These are phyloP conservation scores for Arthrobotrys iridis DNA, from an alignment of 2,329 filamentous ascomycete species.

Conservation along the genomic window DNA sequence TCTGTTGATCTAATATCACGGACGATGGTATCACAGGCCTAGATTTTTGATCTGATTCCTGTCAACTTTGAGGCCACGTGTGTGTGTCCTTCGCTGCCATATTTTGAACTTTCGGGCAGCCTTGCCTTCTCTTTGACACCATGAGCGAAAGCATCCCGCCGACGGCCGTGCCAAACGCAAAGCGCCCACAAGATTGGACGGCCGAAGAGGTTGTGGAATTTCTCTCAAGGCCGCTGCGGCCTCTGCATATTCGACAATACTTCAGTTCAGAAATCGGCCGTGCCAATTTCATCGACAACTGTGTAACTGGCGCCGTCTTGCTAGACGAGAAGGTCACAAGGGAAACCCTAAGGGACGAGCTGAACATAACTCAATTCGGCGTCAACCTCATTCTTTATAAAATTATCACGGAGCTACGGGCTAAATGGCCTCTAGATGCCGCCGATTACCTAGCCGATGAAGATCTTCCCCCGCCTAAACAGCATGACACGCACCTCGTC, in stretches of 20 bases:
- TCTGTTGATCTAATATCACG: too few species aligned
- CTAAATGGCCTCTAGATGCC: neutral
- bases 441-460: constrained; percentile 4
- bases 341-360: neutral
- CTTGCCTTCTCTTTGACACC: neutral
- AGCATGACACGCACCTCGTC: neutral
- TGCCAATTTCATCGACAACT: constrained; percentile 20
- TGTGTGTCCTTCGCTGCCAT: too few species aligned
- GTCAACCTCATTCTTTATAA: constrained; percentile 6
- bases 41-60: too few species aligned
- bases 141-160: neutral
- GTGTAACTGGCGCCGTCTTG: constrained; percentile 20
- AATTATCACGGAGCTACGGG: constrained; percentile 7
- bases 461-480: neutral
- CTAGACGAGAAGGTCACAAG: neutral
- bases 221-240: neutral
- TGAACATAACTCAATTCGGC: constrained; percentile 17
- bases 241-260: neutral
- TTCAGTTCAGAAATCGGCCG: neutral
- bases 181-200: constrained; percentile 32
- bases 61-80: too few species aligned
- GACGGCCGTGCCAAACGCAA: neutral
- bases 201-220: constrained; percentile 29
- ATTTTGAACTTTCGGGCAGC: too few species aligned
- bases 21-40: too few species aligned